Evolutionary conservation across 169 alveolate species (phyloP), one percentile per base, ranked within the genome.

Genomic region (Cyclospora cayetanensis): DNA sequence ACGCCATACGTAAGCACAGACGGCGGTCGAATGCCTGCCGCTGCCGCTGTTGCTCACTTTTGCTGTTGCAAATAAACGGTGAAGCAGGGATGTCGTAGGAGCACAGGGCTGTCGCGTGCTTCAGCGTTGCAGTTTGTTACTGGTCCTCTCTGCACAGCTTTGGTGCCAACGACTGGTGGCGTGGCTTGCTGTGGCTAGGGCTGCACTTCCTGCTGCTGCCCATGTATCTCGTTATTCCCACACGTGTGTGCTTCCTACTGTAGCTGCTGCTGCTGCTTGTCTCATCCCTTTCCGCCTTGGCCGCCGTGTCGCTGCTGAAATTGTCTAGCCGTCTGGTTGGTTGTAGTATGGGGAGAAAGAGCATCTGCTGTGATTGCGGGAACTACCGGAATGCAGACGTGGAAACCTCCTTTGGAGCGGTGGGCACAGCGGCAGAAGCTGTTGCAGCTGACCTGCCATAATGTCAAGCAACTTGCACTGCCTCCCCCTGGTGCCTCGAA

Each of bases 321-420:
- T n/a, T n/a, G n/a, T n/a, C n/a, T n/a, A n/a, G n/a, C 25, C 18
- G 25, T 50, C 60, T 50, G 60, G 25, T 11, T 9, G 60, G 25
- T 9, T 50, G 60, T 9, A 50, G 25, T 50, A 9, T 18, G 60
- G 18, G 9, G 18, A 50, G 18, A 11, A 11, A 18, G 9, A 50
- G 25, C 18, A 11, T 9, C 60, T 11, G 9, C 25, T 37, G 1
- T 74, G 20, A 1, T 18, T 74, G 86, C 25, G 7, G 1, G 2
- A 15, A 27, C 18, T 72, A 22, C 35, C 15, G 7, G 2, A 41
- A 4, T 42, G 5, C 72, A 79, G 89, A 79, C 89, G 50, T 79
- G 89, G 89, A 79, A 79, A 46, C 43, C 89, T 4, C 89, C 89
- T 12, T 29, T 79, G 43, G 66, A 79, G 89, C 34, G 41, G 42